Base-by-base conservation (phyloP, 169 alveolate genomes). In the Perkinsus marinus region DNA sequence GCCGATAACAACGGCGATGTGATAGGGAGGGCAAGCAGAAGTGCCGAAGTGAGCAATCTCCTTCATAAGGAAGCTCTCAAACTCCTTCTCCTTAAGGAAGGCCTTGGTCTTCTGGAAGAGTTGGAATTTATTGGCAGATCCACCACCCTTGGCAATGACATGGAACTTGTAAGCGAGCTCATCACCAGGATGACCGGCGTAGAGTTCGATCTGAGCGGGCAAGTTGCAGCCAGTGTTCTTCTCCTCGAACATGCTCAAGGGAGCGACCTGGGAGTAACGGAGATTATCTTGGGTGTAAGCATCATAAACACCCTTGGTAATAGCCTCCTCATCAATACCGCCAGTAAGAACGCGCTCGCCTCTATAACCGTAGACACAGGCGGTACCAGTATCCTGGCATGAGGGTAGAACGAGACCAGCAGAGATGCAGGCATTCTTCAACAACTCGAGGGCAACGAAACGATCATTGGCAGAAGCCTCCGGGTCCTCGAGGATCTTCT, bases 11-110 rank as follows among this genome's bases (percentile, higher is more conserved):
- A 97, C 92, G 36, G 97, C 98, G 89, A 97, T 94, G 94, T 97
- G 98, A 92, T 97, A 97, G 91, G 98, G 98, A 13, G 98, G 98
- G 93, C 98, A 97, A 17, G 98, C 98, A 0, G 98, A 95, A 6
- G 98, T 97, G n/a, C 98, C 98, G 36, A 97, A 94, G 90, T 93
- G 94, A 90, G 92, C 92, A n/a, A 97, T 93, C 93, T 95, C 94
- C 19, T 97, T 96, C 91, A 95, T 93, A 39, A 97, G 92, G 93
- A 96, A 96, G n/a, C 92, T 94, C 36, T 47, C 57, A 39, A 96
- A 92, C n/a, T 92, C 93, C 68, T 92, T 93, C 90, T 93, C 95
- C 93, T 96, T 94, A 91, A 96, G 92, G 90, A 96, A 92, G 89
- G 97, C 96, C 96, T 92, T 95, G 38, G 98, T 96, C 90, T 96